phyloP scores from a whole-genome alignment of 768 basidiomycete genomes.

The Austroboletus festivus region DNA sequence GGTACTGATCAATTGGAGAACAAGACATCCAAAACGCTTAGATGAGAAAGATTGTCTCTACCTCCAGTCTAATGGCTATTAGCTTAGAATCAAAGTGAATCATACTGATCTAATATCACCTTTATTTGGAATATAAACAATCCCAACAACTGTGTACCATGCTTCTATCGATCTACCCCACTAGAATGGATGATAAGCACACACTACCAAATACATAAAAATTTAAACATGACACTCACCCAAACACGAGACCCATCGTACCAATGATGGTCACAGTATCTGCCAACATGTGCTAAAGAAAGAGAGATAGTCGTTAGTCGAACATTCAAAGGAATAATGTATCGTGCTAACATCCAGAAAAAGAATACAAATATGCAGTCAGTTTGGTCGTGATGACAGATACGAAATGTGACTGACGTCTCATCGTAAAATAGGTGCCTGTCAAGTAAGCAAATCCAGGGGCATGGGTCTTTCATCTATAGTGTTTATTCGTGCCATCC shows the following conservation, averaged over 20 bases:
- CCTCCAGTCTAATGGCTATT: too few species aligned
- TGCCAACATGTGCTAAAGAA: conserved; percentile 79
- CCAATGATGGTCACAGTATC: conserved; percentile 97
- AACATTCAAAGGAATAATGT: not conserved
- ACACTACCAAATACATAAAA: not conserved
- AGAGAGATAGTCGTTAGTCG: conserved; percentile 17
- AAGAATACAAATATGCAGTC: conserved; percentile 5
- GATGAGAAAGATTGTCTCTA: too few species aligned
- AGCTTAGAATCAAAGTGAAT: too few species aligned
- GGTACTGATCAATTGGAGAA: too few species aligned
- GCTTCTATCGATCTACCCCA: conserved; percentile 32
- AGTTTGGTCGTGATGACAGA: conserved; percentile 1
- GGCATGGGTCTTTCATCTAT: conserved; percentile 95
- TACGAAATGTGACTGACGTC: conserved; percentile 53
- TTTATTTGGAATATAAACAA: conserved; percentile 2
- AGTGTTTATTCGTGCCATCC: conserved; percentile 94
- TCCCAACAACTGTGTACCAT: conserved; percentile 5
- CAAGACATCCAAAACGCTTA: too few species aligned
- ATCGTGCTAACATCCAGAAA: conserved; percentile 36
- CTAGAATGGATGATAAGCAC: conserved; percentile 9
- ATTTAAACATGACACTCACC: conserved; percentile 49
- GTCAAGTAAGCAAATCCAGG: conserved; percentile 96
- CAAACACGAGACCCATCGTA: conserved; percentile 97
- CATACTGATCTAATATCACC: conserved; percentile 1
- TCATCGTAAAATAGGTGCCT: conserved; percentile 97